These are phyloP conservation scores for Neurospora sp. DNA, from an alignment of 495 filamentous ascomycete species.

Conservation along the genomic window DNA sequence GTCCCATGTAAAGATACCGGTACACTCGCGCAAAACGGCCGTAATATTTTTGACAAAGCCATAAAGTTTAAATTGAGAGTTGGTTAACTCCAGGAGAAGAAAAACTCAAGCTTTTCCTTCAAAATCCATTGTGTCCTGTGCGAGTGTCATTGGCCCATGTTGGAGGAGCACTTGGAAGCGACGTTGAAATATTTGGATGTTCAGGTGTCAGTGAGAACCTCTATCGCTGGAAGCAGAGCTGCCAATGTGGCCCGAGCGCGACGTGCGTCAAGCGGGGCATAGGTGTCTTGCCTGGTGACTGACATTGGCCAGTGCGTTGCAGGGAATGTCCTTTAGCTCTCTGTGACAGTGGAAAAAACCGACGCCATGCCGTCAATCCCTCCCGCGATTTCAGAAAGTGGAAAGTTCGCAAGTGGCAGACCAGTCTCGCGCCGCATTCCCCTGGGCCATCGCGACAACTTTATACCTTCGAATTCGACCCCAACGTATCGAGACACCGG, in stretches of 20 bases:
- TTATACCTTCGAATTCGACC: not conserved
- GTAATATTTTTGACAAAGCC: not conserved
- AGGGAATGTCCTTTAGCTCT: not conserved
- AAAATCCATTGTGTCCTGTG: not conserved
- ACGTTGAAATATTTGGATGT: not conserved
- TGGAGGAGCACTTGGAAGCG: not conserved
- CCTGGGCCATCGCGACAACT: not conserved
- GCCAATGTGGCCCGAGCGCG: not conserved
- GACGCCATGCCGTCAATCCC: not conserved
- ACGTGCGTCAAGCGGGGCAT: not conserved
- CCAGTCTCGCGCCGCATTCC: conserved; percentile 3
- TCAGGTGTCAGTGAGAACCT: not conserved
- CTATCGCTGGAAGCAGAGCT: not conserved
- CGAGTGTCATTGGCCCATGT: not conserved
- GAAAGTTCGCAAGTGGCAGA: not conserved
- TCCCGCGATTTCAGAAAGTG: not conserved
- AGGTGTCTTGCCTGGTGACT: not conserved
- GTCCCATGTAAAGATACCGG: no score
- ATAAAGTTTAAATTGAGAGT: not conserved
- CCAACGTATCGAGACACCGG: not conserved
- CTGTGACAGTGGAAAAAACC: not conserved
- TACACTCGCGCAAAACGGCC: not conserved
- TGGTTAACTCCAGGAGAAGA: not conserved
- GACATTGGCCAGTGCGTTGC: not conserved
- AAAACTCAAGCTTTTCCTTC: not conserved